Evolutionary conservation across 164 flowering plant genomes (phyloP), one percentile per base, ranked within the genome.

Genomic region (Tinospora cordifolia): DNA sequence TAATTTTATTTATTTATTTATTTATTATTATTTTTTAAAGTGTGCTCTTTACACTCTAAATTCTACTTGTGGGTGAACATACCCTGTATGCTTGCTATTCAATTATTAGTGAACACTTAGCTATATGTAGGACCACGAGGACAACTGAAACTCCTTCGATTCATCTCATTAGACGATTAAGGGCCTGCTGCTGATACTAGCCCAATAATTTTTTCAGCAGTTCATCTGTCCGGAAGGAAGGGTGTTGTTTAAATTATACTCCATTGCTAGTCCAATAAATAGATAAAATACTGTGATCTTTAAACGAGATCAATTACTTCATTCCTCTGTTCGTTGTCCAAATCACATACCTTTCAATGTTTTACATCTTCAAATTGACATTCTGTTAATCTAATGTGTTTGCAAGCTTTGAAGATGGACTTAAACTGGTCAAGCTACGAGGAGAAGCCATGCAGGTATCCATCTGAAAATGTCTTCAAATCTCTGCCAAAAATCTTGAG

Each of bases 381-480:
- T 54, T n/a, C 9, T 44, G 47, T 63, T 19, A 2, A 30, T 46
- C 10, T 36, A 10, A 13, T 57, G 8, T 21, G 8, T 39, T 69
- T 54, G 21, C n/a, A 71, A 95, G 97, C 84, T 95, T 95, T 80
- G 99, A 95, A 83, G 98, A 95, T 83, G 99, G 99, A 60, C 92
- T 95, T 66, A 91, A 88, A 86, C 86, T 95, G 79, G 98, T 95
- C 71, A 92, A 95, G 81, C 83, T 92, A 39, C 80, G 98, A 79
- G 99, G 99, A 73, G 97, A 95, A 84, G 99, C 98, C 19, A 95
- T 95, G 99, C 98, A 95, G 97, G 99, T 91, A 76, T 58, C 73
- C 24, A 24, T 54, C 59, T n/a, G 8, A 54, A 54, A 54, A 54
- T 21, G 6, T 4, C 22, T 54, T 54, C 59, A 8, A 24, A 21